Evolutionary conservation across 768 basidiomycete genomes (phyloP).

Genomic region (Saitozyma podzolica): DNA sequence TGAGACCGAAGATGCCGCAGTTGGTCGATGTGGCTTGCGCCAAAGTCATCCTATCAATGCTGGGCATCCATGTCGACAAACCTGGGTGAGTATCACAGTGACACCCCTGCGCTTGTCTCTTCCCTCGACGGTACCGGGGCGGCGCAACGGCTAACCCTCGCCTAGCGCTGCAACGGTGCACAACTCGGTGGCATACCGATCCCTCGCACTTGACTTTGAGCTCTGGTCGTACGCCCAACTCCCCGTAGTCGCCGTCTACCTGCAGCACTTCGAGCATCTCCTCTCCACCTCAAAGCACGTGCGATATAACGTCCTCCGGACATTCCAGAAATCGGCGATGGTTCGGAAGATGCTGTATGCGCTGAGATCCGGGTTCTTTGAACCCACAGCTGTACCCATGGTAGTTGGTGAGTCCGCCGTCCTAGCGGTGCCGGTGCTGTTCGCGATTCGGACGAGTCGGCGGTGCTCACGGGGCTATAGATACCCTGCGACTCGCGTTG

Average conservation of each 20-base stretch:
- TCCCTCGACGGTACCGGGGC: neutral
- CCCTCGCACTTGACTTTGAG: constrained; percentile 83
- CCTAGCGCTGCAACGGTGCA: constrained; percentile 78
- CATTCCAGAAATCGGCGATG: constrained; percentile 69
- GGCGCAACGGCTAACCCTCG: constrained; percentile 3
- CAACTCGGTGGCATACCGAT: constrained; percentile 76
- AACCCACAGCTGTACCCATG: constrained; percentile 62
- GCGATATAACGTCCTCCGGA: constrained; percentile 73
- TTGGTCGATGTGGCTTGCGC: constrained; percentile 78
- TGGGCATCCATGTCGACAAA: constrained; percentile 77
- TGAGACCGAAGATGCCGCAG: constrained; percentile 66
- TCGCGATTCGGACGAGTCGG: too few relatives aligned
- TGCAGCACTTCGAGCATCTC: constrained; percentile 78
- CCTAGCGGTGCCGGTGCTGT: neutral
- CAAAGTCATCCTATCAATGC: constrained; percentile 78
- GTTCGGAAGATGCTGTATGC: constrained; percentile 77
- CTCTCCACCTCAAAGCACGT: constrained; percentile 70
- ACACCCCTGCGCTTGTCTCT: neutral
- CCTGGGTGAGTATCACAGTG: constrained; percentile 65
- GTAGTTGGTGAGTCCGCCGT: constrained; percentile 53
- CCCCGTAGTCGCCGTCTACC: constrained; percentile 74
- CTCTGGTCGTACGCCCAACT: constrained; percentile 74
- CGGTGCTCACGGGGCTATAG: neutral
- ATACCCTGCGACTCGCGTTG: constrained; percentile 34
- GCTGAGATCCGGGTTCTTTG: constrained; percentile 76